Evolutionary conservation across 169 alveolate species (phyloP).

Genomic region (Babesia sp.): DNA sequence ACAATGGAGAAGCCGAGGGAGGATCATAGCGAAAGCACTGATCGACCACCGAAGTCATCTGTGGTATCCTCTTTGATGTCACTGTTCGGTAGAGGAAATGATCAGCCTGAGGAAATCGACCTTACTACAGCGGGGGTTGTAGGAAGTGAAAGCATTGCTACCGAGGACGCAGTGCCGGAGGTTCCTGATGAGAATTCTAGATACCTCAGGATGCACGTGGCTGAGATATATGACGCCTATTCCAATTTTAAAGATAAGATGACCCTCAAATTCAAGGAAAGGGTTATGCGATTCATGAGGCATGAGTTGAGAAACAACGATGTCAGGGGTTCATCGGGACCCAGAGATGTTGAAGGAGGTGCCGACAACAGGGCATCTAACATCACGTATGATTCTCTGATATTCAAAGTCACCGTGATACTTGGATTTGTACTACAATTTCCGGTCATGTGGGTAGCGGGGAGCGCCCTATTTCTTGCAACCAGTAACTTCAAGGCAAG

Average conservation of each 20-base stretch:
- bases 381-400: constrained; percentile 50
- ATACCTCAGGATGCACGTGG: constrained; percentile 32
- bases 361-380: constrained; percentile 4
- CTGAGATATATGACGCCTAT: constrained; percentile 36
- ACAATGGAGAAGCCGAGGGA: not conserved
- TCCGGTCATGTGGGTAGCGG: constrained; percentile 62
- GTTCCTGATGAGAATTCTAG: constrained; percentile 29
- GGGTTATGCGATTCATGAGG: constrained; percentile 60
- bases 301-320: constrained; percentile 18
- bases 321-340: not conserved
- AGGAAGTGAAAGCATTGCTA: not conserved
- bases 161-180: not conserved
- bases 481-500: constrained; percentile 44
- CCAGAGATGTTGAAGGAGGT: constrained; percentile 51
- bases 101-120: not conserved
- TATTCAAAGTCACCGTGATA: constrained; percentile 43
- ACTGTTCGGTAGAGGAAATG: not conserved
- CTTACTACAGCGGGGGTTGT: not conserved
- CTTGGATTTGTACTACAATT: constrained; percentile 57
- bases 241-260: constrained; percentile 22
- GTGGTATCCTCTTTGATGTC: not conserved
- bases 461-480: constrained; percentile 29
- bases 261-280: constrained; percentile 2
- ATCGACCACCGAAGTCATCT: not conserved
- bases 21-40: not conserved